Base-by-base conservation (phyloP, 1,284 basidiomycete species). In the Inonotus hispidus region DNA sequence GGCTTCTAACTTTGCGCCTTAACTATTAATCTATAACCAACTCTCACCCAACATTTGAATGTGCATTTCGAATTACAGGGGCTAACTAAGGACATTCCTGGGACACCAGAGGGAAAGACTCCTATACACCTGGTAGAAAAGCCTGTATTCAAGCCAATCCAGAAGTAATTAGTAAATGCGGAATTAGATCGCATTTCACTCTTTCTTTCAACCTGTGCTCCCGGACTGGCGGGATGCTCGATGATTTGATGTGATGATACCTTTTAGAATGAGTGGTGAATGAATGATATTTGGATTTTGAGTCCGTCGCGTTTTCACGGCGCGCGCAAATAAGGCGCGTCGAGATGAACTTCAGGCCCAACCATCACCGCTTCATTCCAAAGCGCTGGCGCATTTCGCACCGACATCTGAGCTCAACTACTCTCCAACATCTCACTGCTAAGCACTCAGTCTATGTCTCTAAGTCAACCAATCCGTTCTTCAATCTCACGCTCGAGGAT, bases 401-500 rank as follows among this genome's bases (percentile, higher is more conserved):
- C 6, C 53, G 37, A 19, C 53, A 25, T 10, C 21, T 11, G 14
- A 55, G 38, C 29, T 59, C 58, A 23, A 0, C 50, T n/a, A 39
- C 14, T 19, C 27, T 23, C 38, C 21, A 52, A 10, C 41, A 45
- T 13, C 64, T 66, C 14, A 65, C 46, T 53, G 74, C 78, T 8
- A 64, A 73, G 13, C 78, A 82, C 67, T 80, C 83, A 1, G 83
- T 95, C 46, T 96, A 92, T 72, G 76, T 96, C 16, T 98, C 95
- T 0, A 79, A 79, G 19, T 94, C 93, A 13, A 84, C 82, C 0
- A 83, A 95, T 69, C 93, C 95, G 0, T 93, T 90, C 74, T 97
- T 98, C 76, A 98, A 99, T 72, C 82, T 99, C 35, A 86, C 92
- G 0, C 84, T 93, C 57, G 96, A 99, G 73, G 95, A 98, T 72